Percentiles rank a stretch among this genome's conserved stretches.
Conservation (phyloP, 1,139 yeast species). For the Geotrichum australiense region DNA sequence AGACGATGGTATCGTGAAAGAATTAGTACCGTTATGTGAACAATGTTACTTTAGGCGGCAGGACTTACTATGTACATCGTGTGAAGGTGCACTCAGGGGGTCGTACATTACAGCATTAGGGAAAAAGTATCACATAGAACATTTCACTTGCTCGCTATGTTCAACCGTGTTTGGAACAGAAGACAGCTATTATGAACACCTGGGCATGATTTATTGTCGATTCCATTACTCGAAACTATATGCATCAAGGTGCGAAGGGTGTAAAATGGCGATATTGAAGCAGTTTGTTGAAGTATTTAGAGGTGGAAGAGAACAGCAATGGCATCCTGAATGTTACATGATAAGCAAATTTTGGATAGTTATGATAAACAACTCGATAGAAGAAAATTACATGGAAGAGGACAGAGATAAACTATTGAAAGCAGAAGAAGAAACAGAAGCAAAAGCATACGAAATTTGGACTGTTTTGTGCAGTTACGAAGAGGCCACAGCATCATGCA, state of each 20-base stretch:
- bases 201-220: slow-evolving; percentile 78
- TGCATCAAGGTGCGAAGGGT: slow-evolving; percentile 91
- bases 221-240: slow-evolving; percentile 79
- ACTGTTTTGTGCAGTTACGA: slow-evolving; percentile 80
- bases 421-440: slow-evolving; percentile 57
- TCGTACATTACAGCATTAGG: slow-evolving; percentile 93
- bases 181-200: slow-evolving; percentile 89
- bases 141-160: slow-evolving; percentile 87
- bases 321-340: slow-evolving; percentile 99
- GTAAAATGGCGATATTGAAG: slow-evolving; percentile 82
- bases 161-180: slow-evolving; percentile 83
- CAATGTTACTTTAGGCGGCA: slow-evolving; percentile 83
- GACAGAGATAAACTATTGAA: slow-evolving; percentile 39
- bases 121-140: slow-evolving; percentile 88
- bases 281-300: slow-evolving; percentile 89
- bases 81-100: slow-evolving; percentile 82
- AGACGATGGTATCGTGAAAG: not conserved
- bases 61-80: slow-evolving; percentile 73
- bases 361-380: slow-evolving; percentile 22
- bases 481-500: slow-evolving; percentile 82
- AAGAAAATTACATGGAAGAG: slow-evolving; percentile 36
- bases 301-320: slow-evolving; percentile 88
- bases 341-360: slow-evolving; percentile 97
- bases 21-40: slow-evolving; percentile 80
- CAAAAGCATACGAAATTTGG: slow-evolving; percentile 77